Conservation (phyloP, 805 yeast genomes). For the Lachancea sp. region DNA sequence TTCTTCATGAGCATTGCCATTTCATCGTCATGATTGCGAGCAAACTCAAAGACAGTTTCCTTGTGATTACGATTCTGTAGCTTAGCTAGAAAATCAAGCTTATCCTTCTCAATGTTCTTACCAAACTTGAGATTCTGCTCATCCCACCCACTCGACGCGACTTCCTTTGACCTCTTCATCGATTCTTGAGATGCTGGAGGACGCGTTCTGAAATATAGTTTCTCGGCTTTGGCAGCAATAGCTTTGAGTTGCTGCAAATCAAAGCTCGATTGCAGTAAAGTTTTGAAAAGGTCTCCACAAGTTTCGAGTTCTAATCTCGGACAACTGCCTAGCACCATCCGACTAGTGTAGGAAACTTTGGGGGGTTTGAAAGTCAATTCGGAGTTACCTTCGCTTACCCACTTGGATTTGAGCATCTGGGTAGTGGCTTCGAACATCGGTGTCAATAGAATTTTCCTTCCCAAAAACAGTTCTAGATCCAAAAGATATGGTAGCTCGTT, state of each 20-base stretch:
- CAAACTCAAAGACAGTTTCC: constrained; percentile 93
- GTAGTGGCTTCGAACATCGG: constrained; percentile 60
- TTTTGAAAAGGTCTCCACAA: constrained; percentile 64
- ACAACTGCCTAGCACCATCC: constrained; percentile 75
- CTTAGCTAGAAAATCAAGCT: constrained; percentile 62
- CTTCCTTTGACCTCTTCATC: constrained; percentile 77
- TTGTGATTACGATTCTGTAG: constrained; percentile 62
- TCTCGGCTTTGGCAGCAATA: constrained; percentile 84
- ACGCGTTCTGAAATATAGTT: constrained; percentile 76
- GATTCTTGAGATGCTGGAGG: constrained; percentile 81
- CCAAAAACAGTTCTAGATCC: constrained; percentile 85
- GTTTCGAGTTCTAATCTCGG: constrained; percentile 71
- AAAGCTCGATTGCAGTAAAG: constrained; percentile 52
- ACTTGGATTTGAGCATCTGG: constrained; percentile 43
- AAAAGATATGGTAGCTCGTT: constrained; percentile 82
- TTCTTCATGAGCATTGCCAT: constrained; percentile 78
- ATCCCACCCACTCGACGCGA: constrained; percentile 78
- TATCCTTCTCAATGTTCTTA: constrained; percentile 65
- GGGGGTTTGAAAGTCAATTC: constrained; percentile 42
- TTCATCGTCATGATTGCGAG: constrained; percentile 56
- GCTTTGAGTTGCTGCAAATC: constrained; percentile 60
- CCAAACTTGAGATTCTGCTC: constrained; percentile 78
- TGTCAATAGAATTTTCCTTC: constrained; percentile 68
- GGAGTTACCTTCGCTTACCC: constrained; percentile 36
- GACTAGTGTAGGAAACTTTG: constrained; percentile 60